A percentile compares a stretch with the other conserved stretches of the same genome.
These are phyloP conservation scores for Penicillium arizonense DNA, from an alignment of 495 filamentous ascomycete genomes.

Conservation along the genomic window DNA sequence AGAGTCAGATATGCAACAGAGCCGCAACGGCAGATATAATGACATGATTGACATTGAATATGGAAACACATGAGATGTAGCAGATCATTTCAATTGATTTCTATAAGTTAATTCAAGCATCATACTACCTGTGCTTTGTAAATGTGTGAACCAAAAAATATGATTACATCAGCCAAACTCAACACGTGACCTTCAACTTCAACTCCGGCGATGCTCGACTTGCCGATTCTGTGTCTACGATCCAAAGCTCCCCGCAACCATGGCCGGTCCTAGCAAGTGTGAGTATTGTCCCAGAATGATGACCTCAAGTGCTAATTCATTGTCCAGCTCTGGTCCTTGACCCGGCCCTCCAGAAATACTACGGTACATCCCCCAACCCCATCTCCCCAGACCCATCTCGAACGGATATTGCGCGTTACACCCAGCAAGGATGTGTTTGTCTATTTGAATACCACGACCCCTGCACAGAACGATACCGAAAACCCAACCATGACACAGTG, in stretches of 20 bases:
- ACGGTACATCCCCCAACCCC: slow-evolving; percentile 50
- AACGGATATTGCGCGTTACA: neutral
- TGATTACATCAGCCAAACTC: slow-evolving; percentile 6
- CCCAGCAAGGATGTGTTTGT: neutral
- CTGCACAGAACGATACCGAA: neutral
- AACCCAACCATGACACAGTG: neutral
- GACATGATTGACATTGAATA: neutral
- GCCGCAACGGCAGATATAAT: neutral
- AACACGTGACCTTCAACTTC: slow-evolving; percentile 16
- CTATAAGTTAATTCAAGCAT: too few relatives aligned
- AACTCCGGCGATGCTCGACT: slow-evolving; percentile 2
- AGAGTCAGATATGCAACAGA: neutral
- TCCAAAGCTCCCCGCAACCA: slow-evolving; percentile 28
- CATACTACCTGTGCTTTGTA: neutral
- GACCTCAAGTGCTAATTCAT: slow-evolving; percentile 5
- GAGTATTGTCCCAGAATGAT: slow-evolving; percentile 8
- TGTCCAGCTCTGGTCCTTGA: slow-evolving; percentile 61
- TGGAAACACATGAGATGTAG: neutral
- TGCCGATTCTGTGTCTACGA: slow-evolving; percentile 9
- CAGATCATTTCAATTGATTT: neutral
- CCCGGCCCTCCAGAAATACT: slow-evolving; percentile 75
- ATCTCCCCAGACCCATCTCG: slow-evolving; percentile 4
- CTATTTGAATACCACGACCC: neutral
- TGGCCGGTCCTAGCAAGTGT: slow-evolving; percentile 53
- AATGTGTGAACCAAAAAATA: neutral